Conservation (phyloP, 2,329 filamentous ascomycete species). For the Didymella glomerata region DNA sequence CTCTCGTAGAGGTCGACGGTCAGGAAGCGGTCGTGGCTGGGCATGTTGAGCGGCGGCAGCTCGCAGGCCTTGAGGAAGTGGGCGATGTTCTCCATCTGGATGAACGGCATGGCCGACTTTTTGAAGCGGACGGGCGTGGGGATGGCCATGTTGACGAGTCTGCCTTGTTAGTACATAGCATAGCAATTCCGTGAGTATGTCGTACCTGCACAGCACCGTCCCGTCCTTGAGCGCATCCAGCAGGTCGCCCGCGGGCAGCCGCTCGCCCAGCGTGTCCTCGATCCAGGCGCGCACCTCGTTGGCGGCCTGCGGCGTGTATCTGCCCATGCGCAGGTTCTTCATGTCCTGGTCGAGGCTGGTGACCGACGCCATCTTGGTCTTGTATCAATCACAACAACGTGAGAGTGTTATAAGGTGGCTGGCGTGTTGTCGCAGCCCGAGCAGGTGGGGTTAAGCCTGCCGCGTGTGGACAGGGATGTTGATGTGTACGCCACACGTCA, state of each 20-base stretch:
- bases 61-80: slow-evolving; percentile 93
- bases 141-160: slow-evolving; percentile 81
- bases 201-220: slow-evolving; percentile 86
- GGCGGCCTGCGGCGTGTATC: slow-evolving; percentile 90
- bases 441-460: slow-evolving; percentile 24
- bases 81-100: slow-evolving; percentile 99
- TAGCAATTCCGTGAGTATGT: too few species aligned
- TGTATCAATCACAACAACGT: too few species aligned
- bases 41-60: slow-evolving; percentile 81
- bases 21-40: slow-evolving; percentile 93
- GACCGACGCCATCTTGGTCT: slow-evolving; percentile 86
- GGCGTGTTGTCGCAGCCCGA: slow-evolving; percentile 16
- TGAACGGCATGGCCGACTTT: slow-evolving; percentile 92
- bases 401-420: neutral
- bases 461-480: slow-evolving; percentile 20
- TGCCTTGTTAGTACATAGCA: slow-evolving; percentile 47
- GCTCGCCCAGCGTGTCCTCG: slow-evolving; percentile 78
- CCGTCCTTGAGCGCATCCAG: slow-evolving; percentile 90
- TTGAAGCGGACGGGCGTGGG: slow-evolving; percentile 89
- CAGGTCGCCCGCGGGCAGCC: slow-evolving; percentile 76
- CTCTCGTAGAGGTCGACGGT: slow-evolving; percentile 95
- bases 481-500: slow-evolving; percentile 10
- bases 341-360: slow-evolving; percentile 94
- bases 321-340: slow-evolving; percentile 88
- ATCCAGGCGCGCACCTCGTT: slow-evolving; percentile 89